Evolutionary conservation across 139 green algal species (phyloP).

Genomic region (Ettlia oleoabundans): DNA sequence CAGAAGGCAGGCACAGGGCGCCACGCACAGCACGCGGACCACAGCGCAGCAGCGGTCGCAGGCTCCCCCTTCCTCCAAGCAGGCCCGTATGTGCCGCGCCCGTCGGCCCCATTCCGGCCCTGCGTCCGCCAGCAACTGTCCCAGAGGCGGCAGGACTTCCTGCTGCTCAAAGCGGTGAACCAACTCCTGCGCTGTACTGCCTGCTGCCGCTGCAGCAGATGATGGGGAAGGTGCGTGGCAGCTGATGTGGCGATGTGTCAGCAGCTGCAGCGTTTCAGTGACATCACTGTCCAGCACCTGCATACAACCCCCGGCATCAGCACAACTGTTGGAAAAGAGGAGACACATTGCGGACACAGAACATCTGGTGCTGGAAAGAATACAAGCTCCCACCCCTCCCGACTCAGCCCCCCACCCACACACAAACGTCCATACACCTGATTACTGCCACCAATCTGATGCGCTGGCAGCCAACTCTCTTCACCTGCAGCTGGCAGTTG

Average conservation of each 20-base stretch:
- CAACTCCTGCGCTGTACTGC: background rate
- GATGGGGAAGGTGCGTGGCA: background rate
- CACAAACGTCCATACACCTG: no score
- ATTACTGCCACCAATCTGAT: no score
- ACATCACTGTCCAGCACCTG: conserved; percentile 59
- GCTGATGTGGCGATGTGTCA: conserved; percentile 29
- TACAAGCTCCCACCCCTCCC: no score
- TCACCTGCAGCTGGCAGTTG: conserved; percentile 50
- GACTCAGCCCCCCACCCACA: no score
- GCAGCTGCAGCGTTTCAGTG: conserved; percentile 71
- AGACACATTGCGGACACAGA: no score
- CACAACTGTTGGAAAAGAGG: no score
- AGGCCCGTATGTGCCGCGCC: background rate
- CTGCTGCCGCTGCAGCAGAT: conserved; percentile 1
- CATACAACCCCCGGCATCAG: no score
- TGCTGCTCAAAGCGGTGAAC: background rate
- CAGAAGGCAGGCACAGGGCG: conserved; percentile 88
- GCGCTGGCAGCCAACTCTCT: background rate
- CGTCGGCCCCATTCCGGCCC: background rate
- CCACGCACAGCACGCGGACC: conserved; percentile 75
- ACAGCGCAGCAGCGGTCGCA: conserved; percentile 57
- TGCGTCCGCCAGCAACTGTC: conserved; percentile 1
- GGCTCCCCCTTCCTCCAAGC: conserved; percentile 58
- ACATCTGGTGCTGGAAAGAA: no score
- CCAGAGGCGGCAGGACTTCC: conserved; percentile 18